Evolutionary conservation across 352 stramenopile genomes (phyloP).

Genomic region (Globisporangium nagaii): DNA sequence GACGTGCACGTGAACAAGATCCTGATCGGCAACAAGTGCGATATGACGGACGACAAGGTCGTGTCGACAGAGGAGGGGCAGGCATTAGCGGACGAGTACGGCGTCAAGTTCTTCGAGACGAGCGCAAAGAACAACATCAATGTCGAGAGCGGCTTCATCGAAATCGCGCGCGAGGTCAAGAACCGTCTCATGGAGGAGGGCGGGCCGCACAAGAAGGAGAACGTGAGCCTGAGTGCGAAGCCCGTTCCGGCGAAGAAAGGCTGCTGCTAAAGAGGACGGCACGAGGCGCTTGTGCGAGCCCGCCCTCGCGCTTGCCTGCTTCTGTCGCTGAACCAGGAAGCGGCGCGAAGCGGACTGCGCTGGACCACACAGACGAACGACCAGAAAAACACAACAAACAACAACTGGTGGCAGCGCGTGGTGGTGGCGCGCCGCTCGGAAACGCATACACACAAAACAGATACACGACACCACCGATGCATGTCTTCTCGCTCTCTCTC

Average conservation of each 20-base stretch:
- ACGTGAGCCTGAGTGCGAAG: constrained; percentile 78
- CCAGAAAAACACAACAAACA: background rate
- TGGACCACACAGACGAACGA: background rate
- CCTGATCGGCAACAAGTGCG: constrained; percentile 99
- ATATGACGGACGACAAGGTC: constrained; percentile 97
- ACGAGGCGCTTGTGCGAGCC: background rate
- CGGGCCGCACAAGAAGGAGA: constrained; percentile 81
- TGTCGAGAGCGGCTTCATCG: constrained; percentile 88
- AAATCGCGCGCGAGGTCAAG: constrained; percentile 87
- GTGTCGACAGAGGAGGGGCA: constrained; percentile 94
- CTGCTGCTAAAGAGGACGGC: constrained; percentile 63
- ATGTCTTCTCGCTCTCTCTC: constrained; percentile 6
- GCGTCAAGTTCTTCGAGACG: constrained; percentile 95
- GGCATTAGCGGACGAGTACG: constrained; percentile 92
- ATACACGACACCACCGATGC: constrained; percentile 1
- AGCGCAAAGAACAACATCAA: constrained; percentile 96
- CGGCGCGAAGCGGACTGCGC: too few species aligned
- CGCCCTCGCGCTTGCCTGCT: too few species aligned
- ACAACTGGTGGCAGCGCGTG: too few species aligned
- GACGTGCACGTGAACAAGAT: constrained; percentile 99
- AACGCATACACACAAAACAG: constrained; percentile 1
- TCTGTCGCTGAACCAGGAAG: too few species aligned
- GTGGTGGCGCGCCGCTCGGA: too few species aligned
- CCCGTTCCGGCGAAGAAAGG: constrained; percentile 72
- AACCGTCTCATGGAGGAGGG: constrained; percentile 87